These are phyloP conservation scores for Luffa acutangula DNA, from an alignment of 306 rosid genomes.

Conservation along the genomic window DNA sequence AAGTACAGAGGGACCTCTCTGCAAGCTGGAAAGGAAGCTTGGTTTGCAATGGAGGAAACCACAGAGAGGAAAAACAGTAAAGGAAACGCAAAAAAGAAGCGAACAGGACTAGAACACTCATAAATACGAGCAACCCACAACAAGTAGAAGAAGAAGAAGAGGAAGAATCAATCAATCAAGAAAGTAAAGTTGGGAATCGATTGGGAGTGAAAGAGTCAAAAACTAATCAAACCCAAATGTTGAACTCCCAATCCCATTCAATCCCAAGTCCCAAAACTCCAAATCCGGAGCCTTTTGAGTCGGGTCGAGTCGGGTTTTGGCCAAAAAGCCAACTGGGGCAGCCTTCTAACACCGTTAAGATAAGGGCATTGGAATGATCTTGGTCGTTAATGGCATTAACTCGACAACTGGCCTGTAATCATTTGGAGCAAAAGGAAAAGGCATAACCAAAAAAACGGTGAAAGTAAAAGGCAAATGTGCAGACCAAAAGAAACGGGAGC, in stretches of 20 bases:
- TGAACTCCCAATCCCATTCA: conserved; percentile 7
- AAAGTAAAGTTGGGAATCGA: conserved; percentile 1
- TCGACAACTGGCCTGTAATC: conserved; percentile 5
- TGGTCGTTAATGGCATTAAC: neutral
- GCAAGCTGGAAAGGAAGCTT: conserved; percentile 68
- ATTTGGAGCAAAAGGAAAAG: conserved; percentile 6
- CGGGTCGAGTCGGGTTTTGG: neutral
- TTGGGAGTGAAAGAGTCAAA: neutral
- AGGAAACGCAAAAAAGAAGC: conserved; percentile 32
- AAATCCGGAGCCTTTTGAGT: neutral
- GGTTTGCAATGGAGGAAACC: conserved; percentile 79
- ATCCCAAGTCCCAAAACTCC: conserved; percentile 11
- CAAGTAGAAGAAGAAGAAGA: neutral
- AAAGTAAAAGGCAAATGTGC: neutral
- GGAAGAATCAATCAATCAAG: neutral
- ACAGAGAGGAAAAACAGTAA: conserved; percentile 34
- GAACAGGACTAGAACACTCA: conserved; percentile 23
- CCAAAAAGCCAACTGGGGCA: neutral
- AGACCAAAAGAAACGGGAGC: neutral
- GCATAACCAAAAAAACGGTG: conserved; percentile 6
- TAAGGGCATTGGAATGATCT: neutral
- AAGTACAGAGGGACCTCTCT: conserved; percentile 38
- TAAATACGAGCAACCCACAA: conserved; percentile 1
- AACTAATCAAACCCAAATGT: conserved; percentile 2
- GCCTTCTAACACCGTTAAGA: neutral